Conservation (phyloP, 2,329 filamentous ascomycete species). For the Pyrenophora seminiperda region DNA sequence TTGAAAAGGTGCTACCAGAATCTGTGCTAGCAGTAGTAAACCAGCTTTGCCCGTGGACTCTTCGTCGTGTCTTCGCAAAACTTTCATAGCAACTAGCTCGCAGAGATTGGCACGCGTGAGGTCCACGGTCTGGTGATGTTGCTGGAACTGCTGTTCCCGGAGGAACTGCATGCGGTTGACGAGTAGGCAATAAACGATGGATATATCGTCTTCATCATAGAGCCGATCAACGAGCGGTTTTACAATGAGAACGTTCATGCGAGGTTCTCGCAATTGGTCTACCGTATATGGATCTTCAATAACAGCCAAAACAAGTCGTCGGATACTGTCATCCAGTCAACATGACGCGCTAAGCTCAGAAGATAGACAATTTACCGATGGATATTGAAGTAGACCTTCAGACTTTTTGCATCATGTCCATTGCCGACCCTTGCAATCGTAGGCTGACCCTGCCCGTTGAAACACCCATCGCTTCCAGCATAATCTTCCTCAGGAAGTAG, state of each 20-base stretch:
- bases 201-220: constrained; percentile 79
- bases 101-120: constrained; percentile 78
- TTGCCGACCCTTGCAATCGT: constrained; percentile 48
- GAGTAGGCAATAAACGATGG: constrained; percentile 81
- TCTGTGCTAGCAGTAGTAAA: constrained; percentile 74
- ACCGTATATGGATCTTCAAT: constrained; percentile 69
- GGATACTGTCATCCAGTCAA: constrained; percentile 42
- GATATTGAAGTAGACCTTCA: constrained; percentile 79
- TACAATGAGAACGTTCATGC: constrained; percentile 80
- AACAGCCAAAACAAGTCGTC: constrained; percentile 53
- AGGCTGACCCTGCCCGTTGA: constrained; percentile 44
- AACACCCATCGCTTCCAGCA: constrained; percentile 55
- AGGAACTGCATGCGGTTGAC: constrained; percentile 83
- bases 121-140: constrained; percentile 81
- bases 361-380: constrained; percentile 57
- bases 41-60: constrained; percentile 73
- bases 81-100: constrained; percentile 77
- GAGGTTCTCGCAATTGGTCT: constrained; percentile 78
- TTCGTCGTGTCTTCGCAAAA: constrained; percentile 78
- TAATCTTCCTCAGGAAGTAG: constrained; percentile 52
- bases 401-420: constrained; percentile 61
- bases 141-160: constrained; percentile 74
- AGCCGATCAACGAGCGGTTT: constrained; percentile 83
- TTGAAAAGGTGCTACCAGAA: constrained; percentile 81
- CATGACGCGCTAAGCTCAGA: background rate